Conservation (phyloP, 345 rosid species). For the Trapa bicornis region DNA sequence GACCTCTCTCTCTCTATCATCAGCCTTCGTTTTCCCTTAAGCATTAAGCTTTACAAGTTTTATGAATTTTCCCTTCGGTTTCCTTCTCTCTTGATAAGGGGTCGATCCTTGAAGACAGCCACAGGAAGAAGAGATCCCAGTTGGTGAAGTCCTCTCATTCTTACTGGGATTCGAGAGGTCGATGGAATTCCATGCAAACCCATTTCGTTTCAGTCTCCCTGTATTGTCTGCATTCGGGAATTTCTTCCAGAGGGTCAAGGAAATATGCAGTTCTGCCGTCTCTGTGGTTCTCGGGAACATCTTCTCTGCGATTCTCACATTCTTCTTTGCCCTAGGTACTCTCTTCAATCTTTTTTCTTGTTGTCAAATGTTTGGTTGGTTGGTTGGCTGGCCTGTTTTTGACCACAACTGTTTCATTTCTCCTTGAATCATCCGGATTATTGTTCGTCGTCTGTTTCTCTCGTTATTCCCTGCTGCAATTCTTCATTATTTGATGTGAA, state of each 20-base stretch:
- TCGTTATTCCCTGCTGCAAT: background rate
- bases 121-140: background rate
- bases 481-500: background rate
- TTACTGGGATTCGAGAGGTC: background rate
- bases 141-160: background rate
- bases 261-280: constrained; percentile 50
- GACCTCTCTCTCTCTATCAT: background rate
- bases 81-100: background rate
- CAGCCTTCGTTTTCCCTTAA: constrained; percentile 1
- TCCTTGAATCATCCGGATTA: too few species aligned
- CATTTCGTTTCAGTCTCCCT: constrained; percentile 38
- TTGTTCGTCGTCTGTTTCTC: background rate
- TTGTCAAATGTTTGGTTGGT: constrained; percentile 1
- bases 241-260: constrained; percentile 48
- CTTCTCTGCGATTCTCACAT: constrained; percentile 87
- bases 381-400: background rate
- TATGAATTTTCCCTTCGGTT: background rate
- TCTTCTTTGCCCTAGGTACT: constrained; percentile 91
- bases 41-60: background rate
- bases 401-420: constrained; percentile 2
- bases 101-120: background rate
- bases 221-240: constrained; percentile 31
- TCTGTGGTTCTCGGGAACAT: constrained; percentile 73
- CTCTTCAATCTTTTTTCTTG: background rate
- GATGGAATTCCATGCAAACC: constrained; percentile 50